Evolutionary conservation across 805 yeast genomes (phyloP), one percentile per base, ranked within the genome.

Genomic region (Saccharomycopsis babjevae): DNA sequence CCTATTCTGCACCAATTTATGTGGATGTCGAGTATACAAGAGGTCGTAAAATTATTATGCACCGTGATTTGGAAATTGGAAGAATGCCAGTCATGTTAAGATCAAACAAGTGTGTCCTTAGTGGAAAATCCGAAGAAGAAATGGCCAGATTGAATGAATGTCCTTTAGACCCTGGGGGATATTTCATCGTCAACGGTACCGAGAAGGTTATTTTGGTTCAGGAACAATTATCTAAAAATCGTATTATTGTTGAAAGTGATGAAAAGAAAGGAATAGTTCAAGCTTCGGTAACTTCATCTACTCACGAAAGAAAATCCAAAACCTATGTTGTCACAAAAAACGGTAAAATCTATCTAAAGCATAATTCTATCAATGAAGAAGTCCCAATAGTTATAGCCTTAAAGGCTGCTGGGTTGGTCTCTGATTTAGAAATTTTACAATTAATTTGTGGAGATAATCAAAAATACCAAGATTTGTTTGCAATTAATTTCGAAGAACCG

Each of bases 71-170:
- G 63, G 97, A 92, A 71, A 93, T 94, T 63, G 99, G 99, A 40
- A 83, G 96, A 69, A 94, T 94, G 97, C 99, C 99, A n/a, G 85
- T 94, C 68, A 94, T 94, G 99, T 79, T 94, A 67, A 80, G 97
- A 68, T 88, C 97, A 30, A 89, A 90, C 71, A 90, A 91, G 71
- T 94, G 99, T 79, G 85, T 89, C 40, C 76, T 94, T 62, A 83
- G 83, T 64, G 96, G 91, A 20, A 84, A 88, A 56, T 78, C 83
- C 57, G 97, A 93, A 68, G 72, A 76, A 36, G 86, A 83, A 67
- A 93, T 94, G 98, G 97, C 99, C 0, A 76, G 76, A 30, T 77
- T 88, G 66, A 86, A 89, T 67, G 99, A 94, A 74, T 94, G 99
- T 73, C 99, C 99, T 0, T 77, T 94, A 57, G 99, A 94, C 74